Percentiles rank a stretch among this genome's conserved stretches.
phyloP scores from a whole-genome alignment of 1,139 yeast genomes.

The Zygotorulaspora mrakii region DNA sequence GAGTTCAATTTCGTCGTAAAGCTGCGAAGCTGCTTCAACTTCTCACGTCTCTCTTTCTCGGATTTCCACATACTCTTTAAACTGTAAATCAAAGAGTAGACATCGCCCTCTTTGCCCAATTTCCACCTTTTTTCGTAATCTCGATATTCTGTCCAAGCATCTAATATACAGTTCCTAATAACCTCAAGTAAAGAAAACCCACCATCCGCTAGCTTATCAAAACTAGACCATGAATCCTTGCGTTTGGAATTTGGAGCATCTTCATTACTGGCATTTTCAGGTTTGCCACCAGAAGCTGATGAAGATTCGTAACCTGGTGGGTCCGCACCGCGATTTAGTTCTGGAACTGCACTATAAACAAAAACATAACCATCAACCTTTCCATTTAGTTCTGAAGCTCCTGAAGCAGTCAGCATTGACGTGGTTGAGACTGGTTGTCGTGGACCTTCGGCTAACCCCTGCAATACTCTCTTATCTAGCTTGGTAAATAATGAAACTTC shows the following conservation, averaged over 20 bases:
- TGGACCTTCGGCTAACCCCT: constrained; percentile 64
- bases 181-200: constrained; percentile 47
- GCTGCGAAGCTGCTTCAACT: constrained; percentile 26
- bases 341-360: constrained; percentile 65
- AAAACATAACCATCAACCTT: constrained; percentile 68
- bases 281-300: background rate
- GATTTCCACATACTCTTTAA: constrained; percentile 56
- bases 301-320: constrained; percentile 49
- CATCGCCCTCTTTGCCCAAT: constrained; percentile 61
- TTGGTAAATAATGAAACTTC: constrained; percentile 65
- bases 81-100: constrained; percentile 55
- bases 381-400: constrained; percentile 72
- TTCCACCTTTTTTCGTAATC: constrained; percentile 54
- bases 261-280: constrained; percentile 19
- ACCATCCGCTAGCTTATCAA: constrained; percentile 30
- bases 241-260: constrained; percentile 6
- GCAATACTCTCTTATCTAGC: constrained; percentile 54
- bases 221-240: constrained; percentile 18
- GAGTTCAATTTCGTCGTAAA: constrained; percentile 26
- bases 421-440: constrained; percentile 60
- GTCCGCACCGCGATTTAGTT: constrained; percentile 35
- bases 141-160: constrained; percentile 70
- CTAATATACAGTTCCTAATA: constrained; percentile 54
- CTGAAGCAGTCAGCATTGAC: constrained; percentile 69
- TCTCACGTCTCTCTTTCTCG: constrained; percentile 30